Conservation (phyloP, 352 stramenopile species). For the Phytophthora multivora region DNA sequence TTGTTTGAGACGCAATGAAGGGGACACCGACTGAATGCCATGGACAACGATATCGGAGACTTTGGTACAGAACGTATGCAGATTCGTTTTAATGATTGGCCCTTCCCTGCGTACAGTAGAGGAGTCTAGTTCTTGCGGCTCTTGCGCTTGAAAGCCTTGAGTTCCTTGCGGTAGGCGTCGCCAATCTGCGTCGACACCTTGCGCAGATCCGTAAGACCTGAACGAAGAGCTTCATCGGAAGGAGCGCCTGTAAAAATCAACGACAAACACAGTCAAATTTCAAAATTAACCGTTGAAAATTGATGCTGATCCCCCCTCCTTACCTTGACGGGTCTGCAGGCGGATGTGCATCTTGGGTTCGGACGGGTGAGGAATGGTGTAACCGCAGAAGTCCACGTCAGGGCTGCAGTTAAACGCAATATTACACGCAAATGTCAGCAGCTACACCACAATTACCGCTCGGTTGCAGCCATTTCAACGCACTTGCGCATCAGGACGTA, state of each 20-base stretch:
- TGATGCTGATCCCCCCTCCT: no score
- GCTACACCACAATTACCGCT: not conserved
- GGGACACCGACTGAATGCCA: no score
- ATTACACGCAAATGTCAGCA: not conserved
- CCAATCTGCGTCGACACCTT: constrained; percentile 74
- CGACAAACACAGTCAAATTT: not conserved
- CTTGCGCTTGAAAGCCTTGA: constrained; percentile 86
- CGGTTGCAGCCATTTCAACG: constrained; percentile 18
- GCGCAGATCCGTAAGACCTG: constrained; percentile 70
- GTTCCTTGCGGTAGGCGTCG: constrained; percentile 82
- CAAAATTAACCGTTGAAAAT: not conserved
- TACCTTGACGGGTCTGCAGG: constrained; percentile 87
- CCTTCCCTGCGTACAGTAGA: not conserved
- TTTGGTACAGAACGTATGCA: constrained; percentile 14
- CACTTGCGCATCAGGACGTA: constrained; percentile 93
- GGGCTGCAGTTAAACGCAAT: constrained; percentile 52
- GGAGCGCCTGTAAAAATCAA: constrained; percentile 44
- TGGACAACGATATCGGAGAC: no score
- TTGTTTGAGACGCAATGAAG: no score
- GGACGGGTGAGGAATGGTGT: constrained; percentile 95
- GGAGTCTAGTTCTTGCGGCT: constrained; percentile 63
- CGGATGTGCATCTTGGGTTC: constrained; percentile 95
- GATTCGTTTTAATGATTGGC: constrained; percentile 33
- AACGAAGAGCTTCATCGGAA: constrained; percentile 66
- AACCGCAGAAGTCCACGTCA: constrained; percentile 94